A percentile compares a stretch with the other conserved stretches of the same genome.
Conservation (phyloP, 2,329 filamentous ascomycete species). For the Trichoderma arundinaceum region DNA sequence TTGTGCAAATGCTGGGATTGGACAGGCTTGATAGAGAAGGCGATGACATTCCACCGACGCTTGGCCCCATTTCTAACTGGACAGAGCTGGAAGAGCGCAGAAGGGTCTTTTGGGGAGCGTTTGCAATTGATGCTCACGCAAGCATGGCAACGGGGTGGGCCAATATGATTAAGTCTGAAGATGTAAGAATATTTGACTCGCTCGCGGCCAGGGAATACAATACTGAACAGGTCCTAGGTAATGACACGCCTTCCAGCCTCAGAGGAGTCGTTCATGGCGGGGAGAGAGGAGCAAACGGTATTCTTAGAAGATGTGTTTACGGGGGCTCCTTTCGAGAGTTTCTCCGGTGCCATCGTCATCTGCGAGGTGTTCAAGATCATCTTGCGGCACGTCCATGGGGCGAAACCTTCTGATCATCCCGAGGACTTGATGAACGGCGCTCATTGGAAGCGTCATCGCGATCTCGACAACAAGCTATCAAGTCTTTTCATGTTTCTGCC, state of each 20-base stretch:
- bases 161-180: constrained; percentile 74
- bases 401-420: constrained; percentile 71
- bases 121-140: constrained; percentile 81
- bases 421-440: constrained; percentile 74
- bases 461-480: constrained; percentile 79
- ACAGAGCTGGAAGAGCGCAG: constrained; percentile 77
- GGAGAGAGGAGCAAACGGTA: constrained; percentile 65
- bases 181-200: constrained; percentile 51
- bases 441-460: constrained; percentile 86
- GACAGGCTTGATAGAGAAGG: constrained; percentile 73
- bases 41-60: constrained; percentile 72
- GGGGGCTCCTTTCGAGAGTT: constrained; percentile 68
- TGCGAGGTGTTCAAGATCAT: constrained; percentile 83
- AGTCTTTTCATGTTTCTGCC: constrained; percentile 81
- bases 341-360: constrained; percentile 74
- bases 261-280: constrained; percentile 75
- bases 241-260: constrained; percentile 79
- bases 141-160: constrained; percentile 93
- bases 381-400: constrained; percentile 77
- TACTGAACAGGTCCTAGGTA: constrained; percentile 53
- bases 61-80: constrained; percentile 79
- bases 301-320: constrained; percentile 69
- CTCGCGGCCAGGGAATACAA: not conserved
- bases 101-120: constrained; percentile 84
- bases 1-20: constrained; percentile 84